phyloP scores from a whole-genome alignment of 768 basidiomycete species.

The Cystobasidium ongulense region DNA sequence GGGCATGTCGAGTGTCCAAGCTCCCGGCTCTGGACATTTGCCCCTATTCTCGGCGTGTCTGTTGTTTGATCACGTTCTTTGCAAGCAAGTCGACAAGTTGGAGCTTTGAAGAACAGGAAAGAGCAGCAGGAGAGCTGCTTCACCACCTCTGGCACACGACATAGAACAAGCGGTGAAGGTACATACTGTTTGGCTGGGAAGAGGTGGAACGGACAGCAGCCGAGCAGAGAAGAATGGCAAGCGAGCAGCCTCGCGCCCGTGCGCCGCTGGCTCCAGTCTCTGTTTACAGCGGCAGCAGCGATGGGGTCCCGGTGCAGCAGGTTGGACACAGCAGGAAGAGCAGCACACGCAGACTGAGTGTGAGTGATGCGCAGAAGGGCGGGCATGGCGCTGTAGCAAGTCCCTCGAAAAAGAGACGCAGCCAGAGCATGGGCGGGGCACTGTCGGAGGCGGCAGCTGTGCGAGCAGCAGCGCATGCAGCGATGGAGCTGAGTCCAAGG shows the following conservation, averaged over 20 bases:
- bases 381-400: neutral
- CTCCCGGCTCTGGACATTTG: neutral
- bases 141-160: no score
- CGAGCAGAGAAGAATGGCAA: neutral
- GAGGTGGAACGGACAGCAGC: neutral
- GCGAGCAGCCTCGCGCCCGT: neutral
- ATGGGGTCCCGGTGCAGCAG: neutral
- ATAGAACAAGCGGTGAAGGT: no score
- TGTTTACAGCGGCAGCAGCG: neutral
- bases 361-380: neutral
- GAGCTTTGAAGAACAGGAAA: neutral
- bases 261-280: neutral
- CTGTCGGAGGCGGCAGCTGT: neutral
- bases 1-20: neutral
- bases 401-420: slow-evolving; percentile 14
- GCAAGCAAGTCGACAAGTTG: no score
- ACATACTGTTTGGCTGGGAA: no score
- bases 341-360: neutral
- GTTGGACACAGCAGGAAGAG: neutral
- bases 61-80: neutral
- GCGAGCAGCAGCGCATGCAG: neutral
- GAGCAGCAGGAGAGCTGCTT: neutral
- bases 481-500: slow-evolving; percentile 22
- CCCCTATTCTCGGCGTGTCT: neutral
- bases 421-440: slow-evolving; percentile 20